Conservation (phyloP, 495 filamentous ascomycete species). For the Talaromyces proteolyticus region DNA sequence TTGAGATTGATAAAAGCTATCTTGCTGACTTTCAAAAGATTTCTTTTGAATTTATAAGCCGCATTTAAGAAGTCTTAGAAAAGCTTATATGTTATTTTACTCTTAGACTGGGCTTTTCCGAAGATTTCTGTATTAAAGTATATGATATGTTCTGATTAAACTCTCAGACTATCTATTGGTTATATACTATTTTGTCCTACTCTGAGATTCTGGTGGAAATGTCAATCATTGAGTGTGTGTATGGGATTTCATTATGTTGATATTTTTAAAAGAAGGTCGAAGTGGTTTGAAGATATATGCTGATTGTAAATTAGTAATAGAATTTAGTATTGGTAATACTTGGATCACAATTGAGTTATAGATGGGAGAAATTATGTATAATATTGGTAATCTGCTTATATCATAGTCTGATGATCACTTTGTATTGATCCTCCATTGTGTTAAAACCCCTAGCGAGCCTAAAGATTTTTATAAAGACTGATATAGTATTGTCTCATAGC, state of each 20-base stretch:
- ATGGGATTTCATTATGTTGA: slow-evolving; percentile 56
- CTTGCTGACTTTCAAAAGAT: slow-evolving; percentile 43
- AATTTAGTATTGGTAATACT: slow-evolving; percentile 51
- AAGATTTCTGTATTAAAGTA: slow-evolving; percentile 50
- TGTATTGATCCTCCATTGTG: slow-evolving; percentile 58
- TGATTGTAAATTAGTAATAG: slow-evolving; percentile 53
- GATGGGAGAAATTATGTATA: slow-evolving; percentile 57
- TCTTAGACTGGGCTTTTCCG: slow-evolving; percentile 46
- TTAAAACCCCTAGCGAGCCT: slow-evolving; percentile 47
- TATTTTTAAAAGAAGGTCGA: slow-evolving; percentile 60
- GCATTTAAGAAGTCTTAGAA: slow-evolving; percentile 46
- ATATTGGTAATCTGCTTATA: slow-evolving; percentile 66
- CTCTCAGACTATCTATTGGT: slow-evolving; percentile 49
- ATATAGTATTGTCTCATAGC: slow-evolving; percentile 57
- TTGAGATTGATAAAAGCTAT: slow-evolving; percentile 44
- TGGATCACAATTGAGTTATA: slow-evolving; percentile 58
- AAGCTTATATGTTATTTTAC: slow-evolving; percentile 55
- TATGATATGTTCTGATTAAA: slow-evolving; percentile 43
- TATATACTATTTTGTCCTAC: slow-evolving; percentile 51
- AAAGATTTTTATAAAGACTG: slow-evolving; percentile 52
- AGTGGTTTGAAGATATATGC: slow-evolving; percentile 62
- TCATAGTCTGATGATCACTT: slow-evolving; percentile 65
- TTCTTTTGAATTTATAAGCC: slow-evolving; percentile 46
- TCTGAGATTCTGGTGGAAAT: slow-evolving; percentile 30
- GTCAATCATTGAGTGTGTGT: slow-evolving; percentile 56